Conservation (phyloP, 768 basidiomycete species). For the Mycena alexandri region DNA sequence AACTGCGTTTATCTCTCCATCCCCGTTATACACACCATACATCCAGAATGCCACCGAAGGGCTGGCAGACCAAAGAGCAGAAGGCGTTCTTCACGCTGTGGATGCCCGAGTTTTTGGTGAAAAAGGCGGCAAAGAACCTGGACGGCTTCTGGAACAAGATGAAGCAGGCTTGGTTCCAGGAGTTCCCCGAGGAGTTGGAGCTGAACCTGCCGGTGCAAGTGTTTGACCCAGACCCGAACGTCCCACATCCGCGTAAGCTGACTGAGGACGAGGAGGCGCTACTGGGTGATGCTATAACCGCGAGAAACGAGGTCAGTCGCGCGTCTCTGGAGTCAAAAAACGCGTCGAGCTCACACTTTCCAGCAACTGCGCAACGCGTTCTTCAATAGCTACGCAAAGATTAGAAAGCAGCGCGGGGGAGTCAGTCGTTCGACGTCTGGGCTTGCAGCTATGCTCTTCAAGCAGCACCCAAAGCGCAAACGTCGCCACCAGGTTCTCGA, state of each 20-base stretch:
- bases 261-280: too few species aligned
- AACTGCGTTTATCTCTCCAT: too few species aligned
- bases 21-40: too few species aligned
- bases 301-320: not conserved
- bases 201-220: constrained; percentile 4
- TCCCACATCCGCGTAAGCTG: too few species aligned
- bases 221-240: not conserved
- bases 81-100: not conserved
- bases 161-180: not conserved
- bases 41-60: not conserved
- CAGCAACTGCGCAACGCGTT: constrained; percentile 8
- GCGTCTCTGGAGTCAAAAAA: not conserved
- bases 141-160: constrained; percentile 14
- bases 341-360: not conserved
- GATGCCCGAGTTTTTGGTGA: too few species aligned
- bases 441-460: constrained; percentile 6
- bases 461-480: not conserved
- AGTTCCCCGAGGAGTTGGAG: not conserved
- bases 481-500: constrained; percentile 25
- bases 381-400: not conserved
- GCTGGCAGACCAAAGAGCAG: not conserved
- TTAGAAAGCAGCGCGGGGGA: not conserved
- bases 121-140: not conserved
- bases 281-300: not conserved
- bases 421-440: not conserved